These are phyloP conservation scores for Oehlia diaphana DNA, from an alignment of 192 early-diverging fungal species.

Conservation along the genomic window DNA sequence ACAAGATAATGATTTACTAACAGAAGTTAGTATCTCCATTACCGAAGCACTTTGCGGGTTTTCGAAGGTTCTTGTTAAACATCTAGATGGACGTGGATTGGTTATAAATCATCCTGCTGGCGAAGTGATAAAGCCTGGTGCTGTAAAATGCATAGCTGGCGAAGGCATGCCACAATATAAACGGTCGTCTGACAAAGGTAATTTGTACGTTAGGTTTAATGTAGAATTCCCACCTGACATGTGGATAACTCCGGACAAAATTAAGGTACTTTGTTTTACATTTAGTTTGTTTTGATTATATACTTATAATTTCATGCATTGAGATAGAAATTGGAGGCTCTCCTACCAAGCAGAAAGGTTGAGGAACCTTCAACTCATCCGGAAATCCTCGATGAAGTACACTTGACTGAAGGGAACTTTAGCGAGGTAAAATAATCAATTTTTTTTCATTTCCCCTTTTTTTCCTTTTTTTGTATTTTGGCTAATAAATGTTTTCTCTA, in stretches of 20 bases:
- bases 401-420: conserved; percentile 25
- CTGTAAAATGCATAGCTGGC: conserved; percentile 76
- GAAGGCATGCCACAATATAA: conserved; percentile 94
- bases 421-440: conserved; percentile 7
- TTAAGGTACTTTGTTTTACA: conserved; percentile 25
- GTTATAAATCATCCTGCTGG: conserved; percentile 83
- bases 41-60: conserved; percentile 94
- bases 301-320: not conserved
- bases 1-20: conserved; percentile 77
- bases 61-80: conserved; percentile 70
- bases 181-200: conserved; percentile 74
- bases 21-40: conserved; percentile 79
- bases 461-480: not conserved
- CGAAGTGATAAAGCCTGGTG: conserved; percentile 82
- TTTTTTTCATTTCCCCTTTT: not conserved
- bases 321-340: conserved; percentile 13
- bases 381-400: conserved; percentile 23
- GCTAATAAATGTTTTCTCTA: not conserved
- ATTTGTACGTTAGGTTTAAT: conserved; percentile 84
- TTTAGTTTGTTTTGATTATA: not conserved
- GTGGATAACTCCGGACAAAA: conserved; percentile 39
- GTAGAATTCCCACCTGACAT: conserved; percentile 78
- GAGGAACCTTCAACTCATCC: conserved; percentile 8
- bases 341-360: conserved; percentile 14
- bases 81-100: conserved; percentile 87